These are phyloP conservation scores for Cutaneotrichosporon cyanovorans DNA, from an alignment of 1,284 basidiomycete genomes.

Conservation along the genomic window DNA sequence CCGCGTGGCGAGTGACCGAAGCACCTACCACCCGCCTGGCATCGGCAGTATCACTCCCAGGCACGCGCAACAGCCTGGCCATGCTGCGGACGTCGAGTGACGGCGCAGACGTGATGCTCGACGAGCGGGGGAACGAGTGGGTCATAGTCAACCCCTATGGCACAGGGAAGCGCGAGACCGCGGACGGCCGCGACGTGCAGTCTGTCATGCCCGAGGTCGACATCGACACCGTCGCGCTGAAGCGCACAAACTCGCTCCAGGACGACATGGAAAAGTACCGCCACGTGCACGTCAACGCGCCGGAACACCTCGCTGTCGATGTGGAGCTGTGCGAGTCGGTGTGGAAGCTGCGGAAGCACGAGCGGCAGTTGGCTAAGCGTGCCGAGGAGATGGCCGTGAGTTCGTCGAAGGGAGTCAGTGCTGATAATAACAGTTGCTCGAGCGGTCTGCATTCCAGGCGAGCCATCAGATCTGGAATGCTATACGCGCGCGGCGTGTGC, in stretches of 20 bases:
- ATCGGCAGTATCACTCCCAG: no score
- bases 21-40: not conserved
- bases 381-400: constrained; percentile 33
- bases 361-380: constrained; percentile 24
- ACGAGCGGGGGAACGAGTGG: constrained; percentile 34
- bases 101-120: constrained; percentile 33
- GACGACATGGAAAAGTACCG: constrained; percentile 14
- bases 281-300: not conserved
- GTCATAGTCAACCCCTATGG: constrained; percentile 33
- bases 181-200: not conserved
- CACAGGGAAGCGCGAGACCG: constrained; percentile 19
- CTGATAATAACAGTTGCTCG: constrained; percentile 6
- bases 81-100: constrained; percentile 34
- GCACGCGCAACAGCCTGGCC: not conserved
- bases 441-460: constrained; percentile 22
- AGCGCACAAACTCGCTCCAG: constrained; percentile 17
- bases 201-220: not conserved
- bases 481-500: constrained; percentile 12
- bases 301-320: constrained; percentile 30
- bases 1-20: not conserved
- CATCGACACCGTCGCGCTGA: not conserved
- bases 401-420: not conserved
- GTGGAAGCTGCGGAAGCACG: constrained; percentile 25
- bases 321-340: constrained; percentile 35
- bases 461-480: constrained; percentile 25